Evolutionary conservation across 192 early-diverging fungal genomes (phyloP).

Genomic region (Mycoemilia scoparia): DNA sequence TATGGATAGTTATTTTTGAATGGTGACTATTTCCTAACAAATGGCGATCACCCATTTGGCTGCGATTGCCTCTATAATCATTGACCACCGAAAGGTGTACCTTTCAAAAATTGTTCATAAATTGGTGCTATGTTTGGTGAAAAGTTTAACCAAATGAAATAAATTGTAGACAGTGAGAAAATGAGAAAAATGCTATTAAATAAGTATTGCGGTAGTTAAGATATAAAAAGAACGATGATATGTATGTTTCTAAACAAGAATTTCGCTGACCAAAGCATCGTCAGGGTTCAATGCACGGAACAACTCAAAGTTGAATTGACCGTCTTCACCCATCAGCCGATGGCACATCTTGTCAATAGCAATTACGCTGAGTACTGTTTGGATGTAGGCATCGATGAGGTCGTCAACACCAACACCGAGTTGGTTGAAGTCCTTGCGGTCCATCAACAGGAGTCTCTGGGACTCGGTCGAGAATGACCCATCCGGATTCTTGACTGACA

Average conservation of each 20-base stretch:
- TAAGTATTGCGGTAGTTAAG: no score
- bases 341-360: constrained; percentile 67
- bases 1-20: no score
- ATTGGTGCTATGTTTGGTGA: no score
- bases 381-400: constrained; percentile 75
- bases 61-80: no score
- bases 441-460: constrained; percentile 67
- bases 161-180: no score
- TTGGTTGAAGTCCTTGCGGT: constrained; percentile 80
- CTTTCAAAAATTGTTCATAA: no score
- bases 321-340: constrained; percentile 27
- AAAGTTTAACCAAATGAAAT: no score
- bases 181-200: no score
- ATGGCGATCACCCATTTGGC: no score
- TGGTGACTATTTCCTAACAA: no score
- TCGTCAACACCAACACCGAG: constrained; percentile 70
- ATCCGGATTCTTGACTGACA: constrained; percentile 54
- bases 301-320: constrained; percentile 33
- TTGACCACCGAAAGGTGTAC: no score
- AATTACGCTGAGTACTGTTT: constrained; percentile 67
- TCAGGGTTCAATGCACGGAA: constrained; percentile 44
- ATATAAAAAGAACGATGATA: no score
- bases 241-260: constrained; percentile 11
- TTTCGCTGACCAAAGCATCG: constrained; percentile 34
- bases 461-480: constrained; percentile 72